Evolutionary conservation across 179 eudicot species (phyloP).

Genomic region (Vitellaria paradoxa): DNA sequence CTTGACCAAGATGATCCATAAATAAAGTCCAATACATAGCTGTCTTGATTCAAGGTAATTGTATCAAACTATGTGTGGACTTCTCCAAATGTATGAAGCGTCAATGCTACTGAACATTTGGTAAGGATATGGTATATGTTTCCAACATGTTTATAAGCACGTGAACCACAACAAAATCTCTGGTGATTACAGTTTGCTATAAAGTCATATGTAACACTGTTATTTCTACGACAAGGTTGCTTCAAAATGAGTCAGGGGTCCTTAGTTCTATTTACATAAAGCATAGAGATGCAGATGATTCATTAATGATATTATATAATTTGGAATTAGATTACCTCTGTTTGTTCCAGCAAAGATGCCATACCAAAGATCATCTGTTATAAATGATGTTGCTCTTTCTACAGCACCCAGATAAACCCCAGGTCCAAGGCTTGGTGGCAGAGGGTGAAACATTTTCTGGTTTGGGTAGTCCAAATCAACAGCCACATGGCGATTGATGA

Average conservation of each 20-base stretch:
- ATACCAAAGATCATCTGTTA: slow-evolving; percentile 58
- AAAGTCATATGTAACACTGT: neutral
- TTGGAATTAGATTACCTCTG: slow-evolving; percentile 39
- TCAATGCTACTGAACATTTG: too few species aligned
- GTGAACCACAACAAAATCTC: too few species aligned
- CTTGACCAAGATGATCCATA: neutral
- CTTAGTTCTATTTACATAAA: neutral
- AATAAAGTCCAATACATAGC: neutral
- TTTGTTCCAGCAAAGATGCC: slow-evolving; percentile 59
- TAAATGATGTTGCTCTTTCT: slow-evolving; percentile 60
- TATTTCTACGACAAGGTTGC: neutral
- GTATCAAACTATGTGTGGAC: neutral
- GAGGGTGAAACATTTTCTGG: slow-evolving; percentile 62
- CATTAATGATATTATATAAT: neutral
- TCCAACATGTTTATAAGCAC: too few species aligned
- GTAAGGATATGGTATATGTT: too few species aligned
- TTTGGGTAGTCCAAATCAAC: slow-evolving; percentile 57
- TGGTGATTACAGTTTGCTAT: neutral
- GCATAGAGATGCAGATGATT: neutral
- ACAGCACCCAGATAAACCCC: slow-evolving; percentile 64
- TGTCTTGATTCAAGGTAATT: neutral
- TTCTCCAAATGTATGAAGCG: too few species aligned
- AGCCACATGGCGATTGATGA: slow-evolving; percentile 57
- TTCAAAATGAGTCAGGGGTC: neutral
- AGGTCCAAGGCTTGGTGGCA: slow-evolving; percentile 65